These are phyloP conservation scores for Colletotrichum lentis DNA, from an alignment of 2,329 filamentous ascomycete genomes.

Conservation along the genomic window DNA sequence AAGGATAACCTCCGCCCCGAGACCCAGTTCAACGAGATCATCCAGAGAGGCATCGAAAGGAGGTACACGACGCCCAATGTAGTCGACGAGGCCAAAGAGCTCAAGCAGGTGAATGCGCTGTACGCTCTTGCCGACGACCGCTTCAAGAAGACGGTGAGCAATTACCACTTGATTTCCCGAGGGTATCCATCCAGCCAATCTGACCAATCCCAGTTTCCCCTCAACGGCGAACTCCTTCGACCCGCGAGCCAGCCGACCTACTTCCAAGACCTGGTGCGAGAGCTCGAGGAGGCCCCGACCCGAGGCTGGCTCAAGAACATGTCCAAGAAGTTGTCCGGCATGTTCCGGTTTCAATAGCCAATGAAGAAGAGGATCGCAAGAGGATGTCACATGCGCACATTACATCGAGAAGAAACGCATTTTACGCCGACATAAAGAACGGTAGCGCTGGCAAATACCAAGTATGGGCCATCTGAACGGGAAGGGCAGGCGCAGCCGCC, in stretches of 20 bases:
- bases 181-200: not conserved
- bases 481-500: not conserved
- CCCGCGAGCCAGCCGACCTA: slow-evolving; percentile 72
- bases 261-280: slow-evolving; percentile 66
- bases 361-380: not conserved
- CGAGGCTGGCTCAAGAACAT: slow-evolving; percentile 62
- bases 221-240: slow-evolving; percentile 59
- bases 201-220: slow-evolving; percentile 44
- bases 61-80: slow-evolving; percentile 36
- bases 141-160: slow-evolving; percentile 63
- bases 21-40: slow-evolving; percentile 66
- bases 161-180: not conserved
- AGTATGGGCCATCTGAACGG: not conserved
- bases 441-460: not conserved
- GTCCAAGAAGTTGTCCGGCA: slow-evolving; percentile 64
- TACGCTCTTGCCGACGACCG: slow-evolving; percentile 67
- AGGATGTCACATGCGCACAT: not conserved
- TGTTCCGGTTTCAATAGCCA: slow-evolving; percentile 64
- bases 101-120: slow-evolving; percentile 67
- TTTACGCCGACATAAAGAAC: not conserved
- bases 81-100: slow-evolving; percentile 57
- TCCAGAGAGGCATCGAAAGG: slow-evolving; percentile 56
- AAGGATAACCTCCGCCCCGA: slow-evolving; percentile 70
- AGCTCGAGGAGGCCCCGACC: slow-evolving; percentile 70
- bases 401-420: no score